These are phyloP conservation scores for Elsinoe perseae DNA, from an alignment of 2,329 filamentous ascomycete species.

Conservation along the genomic window DNA sequence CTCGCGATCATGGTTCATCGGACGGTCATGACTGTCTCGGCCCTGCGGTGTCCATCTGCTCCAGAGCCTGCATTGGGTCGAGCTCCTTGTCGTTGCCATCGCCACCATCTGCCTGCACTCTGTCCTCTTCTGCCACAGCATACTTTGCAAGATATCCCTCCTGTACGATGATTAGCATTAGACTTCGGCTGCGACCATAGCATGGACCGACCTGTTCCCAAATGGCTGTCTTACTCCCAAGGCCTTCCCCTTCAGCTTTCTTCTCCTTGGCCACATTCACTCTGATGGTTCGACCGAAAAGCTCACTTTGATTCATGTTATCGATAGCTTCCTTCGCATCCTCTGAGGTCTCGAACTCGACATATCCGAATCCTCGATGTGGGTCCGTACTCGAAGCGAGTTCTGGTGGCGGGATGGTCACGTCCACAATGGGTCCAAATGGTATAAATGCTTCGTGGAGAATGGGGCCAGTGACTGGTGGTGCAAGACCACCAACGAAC, in stretches of 20 bases:
- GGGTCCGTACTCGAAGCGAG: constrained; percentile 66
- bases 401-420: constrained; percentile 84
- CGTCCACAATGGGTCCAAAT: constrained; percentile 90
- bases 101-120: constrained; percentile 50
- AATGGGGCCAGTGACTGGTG: constrained; percentile 64
- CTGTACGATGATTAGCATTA: constrained; percentile 41
- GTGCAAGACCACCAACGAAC: constrained; percentile 82
- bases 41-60: constrained; percentile 88
- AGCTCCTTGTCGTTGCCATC: constrained; percentile 47
- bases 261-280: constrained; percentile 87
- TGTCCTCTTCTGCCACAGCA: constrained; percentile 75
- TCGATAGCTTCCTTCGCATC: constrained; percentile 94
- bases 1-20: background rate
- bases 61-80: constrained; percentile 93
- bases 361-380: constrained; percentile 91
- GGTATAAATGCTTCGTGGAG: constrained; percentile 90
- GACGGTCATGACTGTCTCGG: constrained; percentile 62
- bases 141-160: constrained; percentile 90
- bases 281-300: constrained; percentile 87
- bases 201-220: constrained; percentile 77
- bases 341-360: constrained; percentile 78
- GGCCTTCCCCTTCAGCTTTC: constrained; percentile 76
- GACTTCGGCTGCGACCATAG: background rate
- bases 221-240: constrained; percentile 87
- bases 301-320: constrained; percentile 96